Base-by-base conservation (phyloP, 257 asterid genomes). In the Solanum chiquidenum region DNA sequence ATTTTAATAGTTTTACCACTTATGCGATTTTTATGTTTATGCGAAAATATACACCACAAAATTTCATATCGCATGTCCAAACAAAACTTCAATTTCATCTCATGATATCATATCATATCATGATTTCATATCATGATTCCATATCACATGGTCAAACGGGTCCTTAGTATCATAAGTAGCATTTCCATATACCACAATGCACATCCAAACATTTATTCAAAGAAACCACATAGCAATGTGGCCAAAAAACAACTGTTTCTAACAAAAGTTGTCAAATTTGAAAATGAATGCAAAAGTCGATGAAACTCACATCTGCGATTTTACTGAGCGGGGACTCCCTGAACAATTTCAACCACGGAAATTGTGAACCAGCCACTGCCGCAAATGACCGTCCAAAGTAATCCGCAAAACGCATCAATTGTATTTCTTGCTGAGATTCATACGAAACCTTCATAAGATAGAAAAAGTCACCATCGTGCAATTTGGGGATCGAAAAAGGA, bases 361-460 rank as follows among this genome's bases (percentile, higher is more conserved):
- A 96, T 82, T 95, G 98, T 14, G 98, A 90, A 1, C 96, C 92
- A 40, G 88, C 88, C 58, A 96, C 99, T 0, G 91, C 93, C 7
- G 98, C 94, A 91, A 96, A 96, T 68, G 96, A 97, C 85, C 97
- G 96, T 38, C 99, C 98, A 75, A 95, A 95, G 86, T 96, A 96
- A 91, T 96, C 99, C 37, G 98, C 98, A 89, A 96, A 95, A 83
- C 98, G 93, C 98, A 94, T 94, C 94, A 96, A 88, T 55, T 93
- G 98, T 83, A 95, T 93, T 35, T 96, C 98, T 86, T 93, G 94
- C 69, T 95, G 93, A 86, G 94, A 94, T 87, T 92, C 98, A 86
- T 93, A 94, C 46, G 98, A 95, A 46, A 91, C 98, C 99, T 95
- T 87, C 86, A 46, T 68, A 71, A 58, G 31, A 37, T 68, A 27